Base-by-base conservation (phyloP, 2,329 filamentous ascomycete species). In the Rhinocladiella mackenziei region DNA sequence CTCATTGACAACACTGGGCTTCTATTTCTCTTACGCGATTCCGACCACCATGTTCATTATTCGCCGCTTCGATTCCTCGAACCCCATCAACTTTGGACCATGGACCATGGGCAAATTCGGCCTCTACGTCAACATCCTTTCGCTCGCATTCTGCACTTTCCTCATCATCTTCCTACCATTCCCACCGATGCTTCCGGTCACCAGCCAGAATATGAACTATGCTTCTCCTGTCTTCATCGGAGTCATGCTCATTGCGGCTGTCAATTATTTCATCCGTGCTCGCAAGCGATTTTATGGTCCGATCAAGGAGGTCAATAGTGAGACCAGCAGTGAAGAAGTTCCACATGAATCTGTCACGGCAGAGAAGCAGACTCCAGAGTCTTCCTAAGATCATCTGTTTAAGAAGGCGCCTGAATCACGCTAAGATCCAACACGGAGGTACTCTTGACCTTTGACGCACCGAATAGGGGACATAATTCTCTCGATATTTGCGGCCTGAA, bases 101-200 rank as follows among this genome's bases (percentile, higher is more conserved):
- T 66, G 58, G 41, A 55, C 43, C 6, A 44, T 65, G 5, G 61
- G 62, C 0, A 57, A 50, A 31, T 57, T 54, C 34, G 62, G 62
- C 1, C 46, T 64, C 1, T 42, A 55, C 0, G 39, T 63, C 17
- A 65, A 66, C 34, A 15, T 61, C 33, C 33, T 61, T 25, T 55
- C 62, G 1, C 52, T 65, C 32, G 37, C 58, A 2, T 66, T 62
- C 41, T 56, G 56, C 11, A 53, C 55, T 1, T 63, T 60, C 48
- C 59, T 62, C 28, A 48, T 50, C n/a, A 58, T 64, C 17, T 64
- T 63, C 45, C 43, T 64, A 38, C 58, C 58, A 5, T 65, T 66
- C 39, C 63, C 63, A 0, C 29, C 60, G 0, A 51, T 48, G 1
- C n/a, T 61, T 8, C 63, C 63, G 0, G 62, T 65, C n/a, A 63